Evolutionary conservation across 805 yeast species (phyloP).

Genomic region (Candida boidinii): DNA sequence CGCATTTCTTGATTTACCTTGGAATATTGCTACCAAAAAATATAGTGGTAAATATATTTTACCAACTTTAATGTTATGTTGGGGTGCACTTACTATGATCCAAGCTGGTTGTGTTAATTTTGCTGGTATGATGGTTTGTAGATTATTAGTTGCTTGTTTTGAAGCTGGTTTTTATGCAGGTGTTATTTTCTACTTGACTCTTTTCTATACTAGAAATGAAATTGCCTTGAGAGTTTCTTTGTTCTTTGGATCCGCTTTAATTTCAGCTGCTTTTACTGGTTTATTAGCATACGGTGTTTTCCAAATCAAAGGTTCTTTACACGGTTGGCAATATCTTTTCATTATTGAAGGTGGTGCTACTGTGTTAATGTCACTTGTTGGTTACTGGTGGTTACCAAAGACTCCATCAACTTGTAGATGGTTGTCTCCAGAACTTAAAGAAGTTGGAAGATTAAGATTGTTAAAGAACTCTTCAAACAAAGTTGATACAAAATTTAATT

Average conservation of each 20-base stretch:
- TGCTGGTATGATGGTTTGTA: conserved; percentile 30
- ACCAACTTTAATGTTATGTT: conserved; percentile 28
- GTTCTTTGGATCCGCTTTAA: conserved; percentile 10
- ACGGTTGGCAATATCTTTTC: conserved; percentile 24
- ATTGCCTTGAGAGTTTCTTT: conserved; percentile 7
- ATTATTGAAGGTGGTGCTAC: conserved; percentile 23
- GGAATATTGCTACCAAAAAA: conserved; percentile 30
- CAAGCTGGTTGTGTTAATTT: conserved; percentile 32
- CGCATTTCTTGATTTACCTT: conserved; percentile 32
- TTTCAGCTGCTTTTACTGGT: conserved; percentile 14
- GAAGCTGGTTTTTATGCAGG: conserved; percentile 32
- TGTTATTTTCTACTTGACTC: conserved; percentile 9
- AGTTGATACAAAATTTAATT: conserved; percentile 5
- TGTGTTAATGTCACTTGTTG: conserved; percentile 22
- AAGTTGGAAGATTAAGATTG: conserved; percentile 5
- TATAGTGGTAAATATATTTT: conserved; percentile 29
- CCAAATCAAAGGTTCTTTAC: conserved; percentile 4
- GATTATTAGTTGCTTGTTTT: conserved; percentile 31
- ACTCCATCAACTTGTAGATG: conserved; percentile 6
- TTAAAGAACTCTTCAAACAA: too few relatives aligned
- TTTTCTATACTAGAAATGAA: conserved; percentile 10
- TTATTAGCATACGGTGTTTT: conserved; percentile 12
- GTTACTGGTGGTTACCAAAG: conserved; percentile 9
- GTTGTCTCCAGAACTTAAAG: conserved; percentile 7
- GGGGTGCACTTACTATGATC: conserved; percentile 34